Percentiles rank a stretch among this genome's conserved stretches.
phyloP scores from a whole-genome alignment of 2,329 filamentous ascomycete genomes.

The Claviceps citrina region DNA sequence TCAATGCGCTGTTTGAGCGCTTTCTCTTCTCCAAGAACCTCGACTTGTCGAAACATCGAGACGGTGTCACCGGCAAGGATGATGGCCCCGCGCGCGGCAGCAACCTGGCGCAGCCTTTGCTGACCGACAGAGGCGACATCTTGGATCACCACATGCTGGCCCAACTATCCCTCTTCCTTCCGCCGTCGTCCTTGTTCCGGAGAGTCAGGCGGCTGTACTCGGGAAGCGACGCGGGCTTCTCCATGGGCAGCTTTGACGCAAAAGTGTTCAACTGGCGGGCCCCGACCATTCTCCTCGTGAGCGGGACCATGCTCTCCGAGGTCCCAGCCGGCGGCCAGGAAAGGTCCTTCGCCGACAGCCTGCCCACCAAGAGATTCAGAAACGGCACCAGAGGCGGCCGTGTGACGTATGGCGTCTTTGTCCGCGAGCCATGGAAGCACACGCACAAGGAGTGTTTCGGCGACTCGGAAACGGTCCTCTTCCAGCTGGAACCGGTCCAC shows the following conservation, averaged over 20 bases:
- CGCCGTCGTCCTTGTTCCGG: constrained; percentile 47
- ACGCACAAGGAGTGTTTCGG: constrained; percentile 56
- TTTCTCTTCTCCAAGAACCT: constrained; percentile 62
- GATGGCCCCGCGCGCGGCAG: background rate
- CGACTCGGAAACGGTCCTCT: constrained; percentile 45
- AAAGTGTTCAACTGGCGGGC: constrained; percentile 66
- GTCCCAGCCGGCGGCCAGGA: constrained; percentile 35
- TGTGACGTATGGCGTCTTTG: constrained; percentile 52
- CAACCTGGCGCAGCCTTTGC: constrained; percentile 30
- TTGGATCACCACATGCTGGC: constrained; percentile 48
- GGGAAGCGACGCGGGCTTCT: constrained; percentile 56
- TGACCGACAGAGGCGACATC: constrained; percentile 41
- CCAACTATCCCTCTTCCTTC: constrained; percentile 60
- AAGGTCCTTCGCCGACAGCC: constrained; percentile 40
- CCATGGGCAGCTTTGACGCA: constrained; percentile 60
- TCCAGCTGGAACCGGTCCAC: constrained; percentile 57
- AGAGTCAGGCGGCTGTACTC: constrained; percentile 53
- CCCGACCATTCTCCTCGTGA: constrained; percentile 56
- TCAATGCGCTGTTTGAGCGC: constrained; percentile 56
- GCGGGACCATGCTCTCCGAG: constrained; percentile 43
- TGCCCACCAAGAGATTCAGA: constrained; percentile 47
- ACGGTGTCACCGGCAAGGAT: constrained; percentile 5
- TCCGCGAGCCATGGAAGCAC: constrained; percentile 53
- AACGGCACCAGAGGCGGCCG: constrained; percentile 33
- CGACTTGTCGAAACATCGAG: constrained; percentile 42